phyloP scores from a whole-genome alignment of 768 basidiomycete species.

The Hericium coralloides region DNA sequence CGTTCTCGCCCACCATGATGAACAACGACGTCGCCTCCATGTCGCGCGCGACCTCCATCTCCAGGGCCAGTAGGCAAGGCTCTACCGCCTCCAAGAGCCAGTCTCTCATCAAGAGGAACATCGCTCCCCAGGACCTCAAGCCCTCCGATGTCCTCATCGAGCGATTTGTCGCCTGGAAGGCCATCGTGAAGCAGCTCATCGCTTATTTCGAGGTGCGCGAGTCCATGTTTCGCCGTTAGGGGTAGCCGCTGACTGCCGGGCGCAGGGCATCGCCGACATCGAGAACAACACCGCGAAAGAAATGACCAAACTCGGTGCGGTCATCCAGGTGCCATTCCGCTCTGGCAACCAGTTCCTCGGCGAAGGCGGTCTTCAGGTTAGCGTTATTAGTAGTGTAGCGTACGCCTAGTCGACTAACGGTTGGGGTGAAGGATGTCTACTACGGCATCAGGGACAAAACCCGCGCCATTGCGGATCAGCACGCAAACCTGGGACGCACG shows the following conservation, averaged over 20 bases:
- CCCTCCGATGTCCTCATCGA: conserved; percentile 97
- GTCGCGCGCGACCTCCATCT: conserved; percentile 67
- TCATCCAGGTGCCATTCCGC: conserved; percentile 95
- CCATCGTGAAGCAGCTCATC: conserved; percentile 91
- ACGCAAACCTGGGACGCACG: conserved; percentile 92
- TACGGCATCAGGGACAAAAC: conserved; percentile 92
- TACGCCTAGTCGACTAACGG: background rate
- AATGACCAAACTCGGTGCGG: conserved; percentile 85
- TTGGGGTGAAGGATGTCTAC: conserved; percentile 63
- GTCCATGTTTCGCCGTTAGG: background rate
- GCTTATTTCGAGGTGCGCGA: conserved; percentile 69
- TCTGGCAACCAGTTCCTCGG: conserved; percentile 96
- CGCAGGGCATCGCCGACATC: conserved; percentile 66
- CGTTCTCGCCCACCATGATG: conserved; percentile 17
- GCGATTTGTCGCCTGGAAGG: conserved; percentile 90
- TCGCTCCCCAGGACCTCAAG: conserved; percentile 79
- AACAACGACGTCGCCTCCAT: conserved; percentile 37
- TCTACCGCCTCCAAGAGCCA: conserved; percentile 74
- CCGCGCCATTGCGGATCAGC: conserved; percentile 87
- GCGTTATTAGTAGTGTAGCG: conserved; percentile 8
- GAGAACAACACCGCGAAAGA: conserved; percentile 93
- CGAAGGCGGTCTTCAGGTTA: conserved; percentile 87
- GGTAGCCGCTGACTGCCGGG: background rate
- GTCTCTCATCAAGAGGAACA: conserved; percentile 91
- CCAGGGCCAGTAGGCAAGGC: conserved; percentile 51